Base-by-base conservation (phyloP, 2,329 filamentous ascomycete species). In the Chalaropsis ovoidea region DNA sequence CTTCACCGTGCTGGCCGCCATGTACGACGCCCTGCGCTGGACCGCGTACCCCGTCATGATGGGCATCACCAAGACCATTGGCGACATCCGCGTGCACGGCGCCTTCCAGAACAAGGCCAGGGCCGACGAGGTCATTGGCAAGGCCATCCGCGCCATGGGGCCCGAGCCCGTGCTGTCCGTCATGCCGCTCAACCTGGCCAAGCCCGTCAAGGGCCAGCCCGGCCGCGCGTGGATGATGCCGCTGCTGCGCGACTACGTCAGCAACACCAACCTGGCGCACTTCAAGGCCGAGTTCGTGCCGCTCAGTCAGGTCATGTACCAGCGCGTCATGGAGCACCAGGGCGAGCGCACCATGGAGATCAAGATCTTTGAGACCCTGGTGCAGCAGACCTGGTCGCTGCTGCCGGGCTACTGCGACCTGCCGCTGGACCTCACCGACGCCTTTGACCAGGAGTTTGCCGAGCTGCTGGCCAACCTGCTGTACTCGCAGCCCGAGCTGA, bases 281-380 rank as follows among this genome's bases (percentile, higher is more conserved):
- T 99, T 99, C 80, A 87, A 86, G 70, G 78, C 81, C 2, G 90
- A 95, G 71, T 86, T 99, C 75, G 85, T 96, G 5, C 91, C 94
- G 17, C 79, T 99, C 27, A 97, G 93, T 73, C 89, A 96, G 74
- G 77, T 83, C 62, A 89, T 99, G 80, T 96, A 93, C 74, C 90
- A 97, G 74, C 86, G 84, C 69, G 89, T 97, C 4, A 78, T 96
- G 60, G 87, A 95, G 68, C 88, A 95, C 71, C 79, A 83, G 24
- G 85, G 84, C 15, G 89, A 93, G 72, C 96, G 96, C 80, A 94
- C 90, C 0, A 92, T 96, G 82, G 91, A 97, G 74, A 83, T 94
- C 73, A 99, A 99, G 80, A 95, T 99, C 67, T 99, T 94, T 73
- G 93, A 99, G 77, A 97, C 94, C 0, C 80, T 99, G 3, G 90